Evolutionary conservation across 2,329 filamentous ascomycete species (phyloP).

Genomic region (Apiospora phragmitis): DNA sequence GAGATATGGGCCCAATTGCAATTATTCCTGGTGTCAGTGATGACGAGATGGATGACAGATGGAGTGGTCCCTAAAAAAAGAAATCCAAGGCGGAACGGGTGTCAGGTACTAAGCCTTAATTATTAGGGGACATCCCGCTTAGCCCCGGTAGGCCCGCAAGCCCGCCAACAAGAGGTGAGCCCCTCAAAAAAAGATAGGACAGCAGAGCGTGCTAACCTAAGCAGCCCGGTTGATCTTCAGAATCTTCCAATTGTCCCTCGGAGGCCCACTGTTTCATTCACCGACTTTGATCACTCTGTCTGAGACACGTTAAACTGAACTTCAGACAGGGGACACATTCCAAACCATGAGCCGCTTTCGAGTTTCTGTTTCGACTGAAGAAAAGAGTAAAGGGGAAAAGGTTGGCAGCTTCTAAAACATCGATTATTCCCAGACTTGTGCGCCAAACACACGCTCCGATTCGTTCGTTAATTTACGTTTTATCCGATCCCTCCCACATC

Average conservation of each 20-base stretch:
- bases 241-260: background rate
- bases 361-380: background rate
- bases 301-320: background rate
- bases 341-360: background rate
- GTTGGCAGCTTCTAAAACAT: background rate
- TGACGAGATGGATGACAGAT: background rate
- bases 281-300: background rate
- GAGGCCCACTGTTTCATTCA: slow-evolving; percentile 1
- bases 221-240: background rate
- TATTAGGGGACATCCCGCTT: background rate
- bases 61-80: background rate
- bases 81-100: background rate
- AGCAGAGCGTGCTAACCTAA: background rate
- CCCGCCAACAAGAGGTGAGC: background rate
- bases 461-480: background rate
- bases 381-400: background rate
- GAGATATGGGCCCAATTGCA: background rate
- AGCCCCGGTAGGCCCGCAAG: background rate
- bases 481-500: slow-evolving; percentile 1
- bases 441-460: background rate
- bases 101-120: background rate
- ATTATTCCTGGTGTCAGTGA: too few relatives aligned
- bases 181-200: background rate
- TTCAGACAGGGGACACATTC: background rate
- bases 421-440: background rate